Evolutionary conservation across 192 early-diverging fungal genomes (phyloP).

Genomic region (Coemansia sp.): DNA sequence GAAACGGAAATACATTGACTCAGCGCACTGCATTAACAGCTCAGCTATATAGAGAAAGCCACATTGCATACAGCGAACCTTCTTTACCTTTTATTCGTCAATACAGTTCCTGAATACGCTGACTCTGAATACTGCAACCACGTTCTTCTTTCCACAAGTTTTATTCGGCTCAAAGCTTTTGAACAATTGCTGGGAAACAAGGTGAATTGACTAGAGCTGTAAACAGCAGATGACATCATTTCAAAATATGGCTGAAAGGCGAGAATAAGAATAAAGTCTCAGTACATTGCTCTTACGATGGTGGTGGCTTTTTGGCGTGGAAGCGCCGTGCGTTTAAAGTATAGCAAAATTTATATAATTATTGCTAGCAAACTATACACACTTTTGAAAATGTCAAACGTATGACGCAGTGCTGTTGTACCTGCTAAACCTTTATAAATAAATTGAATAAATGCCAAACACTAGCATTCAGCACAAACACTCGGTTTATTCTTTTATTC

Average conservation of each 20-base stretch:
- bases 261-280: neutral
- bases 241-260: neutral
- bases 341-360: too few species aligned
- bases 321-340: too few species aligned
- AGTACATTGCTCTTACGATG: neutral
- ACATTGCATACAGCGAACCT: neutral
- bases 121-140: neutral
- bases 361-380: too few species aligned
- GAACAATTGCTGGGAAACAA: neutral
- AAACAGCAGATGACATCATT: neutral
- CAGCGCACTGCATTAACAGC: neutral
- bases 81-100: neutral
- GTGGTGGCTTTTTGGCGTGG: neutral
- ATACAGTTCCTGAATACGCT: neutral
- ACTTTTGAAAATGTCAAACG: too few species aligned
- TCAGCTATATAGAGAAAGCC: neutral
- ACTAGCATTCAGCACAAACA: too few species aligned
- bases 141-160: neutral
- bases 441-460: too few species aligned
- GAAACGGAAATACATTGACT: neutral
- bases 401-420: too few species aligned
- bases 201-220: neutral
- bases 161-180: neutral
- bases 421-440: too few species aligned
- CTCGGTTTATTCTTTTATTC: neutral